Evolutionary conservation across 768 basidiomycete genomes (phyloP).

Genomic region (Candolleomyces efflorescens): DNA sequence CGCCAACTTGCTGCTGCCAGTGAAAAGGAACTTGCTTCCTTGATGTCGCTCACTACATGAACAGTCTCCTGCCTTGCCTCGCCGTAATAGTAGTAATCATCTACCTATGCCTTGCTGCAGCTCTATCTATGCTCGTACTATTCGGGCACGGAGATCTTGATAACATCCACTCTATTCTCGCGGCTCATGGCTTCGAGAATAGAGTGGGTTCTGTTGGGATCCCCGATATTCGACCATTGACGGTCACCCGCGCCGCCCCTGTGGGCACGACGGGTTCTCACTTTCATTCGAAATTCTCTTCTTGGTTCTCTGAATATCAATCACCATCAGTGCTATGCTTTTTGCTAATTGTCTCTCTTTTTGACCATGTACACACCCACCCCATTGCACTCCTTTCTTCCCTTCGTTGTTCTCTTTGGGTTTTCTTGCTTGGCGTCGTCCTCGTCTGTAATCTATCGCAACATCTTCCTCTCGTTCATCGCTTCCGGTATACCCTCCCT

Average conservation of each 20-base stretch:
- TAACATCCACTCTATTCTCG: background rate
- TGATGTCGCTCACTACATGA: conserved; percentile 1
- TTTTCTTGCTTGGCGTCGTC: no score
- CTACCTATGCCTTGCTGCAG: conserved; percentile 1
- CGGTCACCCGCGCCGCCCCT: background rate
- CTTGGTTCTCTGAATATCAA: no score
- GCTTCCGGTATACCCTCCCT: no score
- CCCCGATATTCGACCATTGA: background rate
- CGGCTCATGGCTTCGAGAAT: background rate
- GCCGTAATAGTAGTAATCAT: background rate
- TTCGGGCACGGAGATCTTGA: conserved; percentile 1
- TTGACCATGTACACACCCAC: no score
- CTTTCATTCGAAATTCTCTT: no score
- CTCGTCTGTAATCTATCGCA: no score
- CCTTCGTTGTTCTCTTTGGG: no score
- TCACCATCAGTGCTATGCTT: no score
- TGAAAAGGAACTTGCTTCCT: background rate
- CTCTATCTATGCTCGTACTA: background rate
- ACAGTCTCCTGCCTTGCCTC: background rate
- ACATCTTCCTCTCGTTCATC: no score
- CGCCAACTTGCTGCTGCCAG: conserved; percentile 52
- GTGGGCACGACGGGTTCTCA: background rate
- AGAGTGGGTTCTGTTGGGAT: background rate
- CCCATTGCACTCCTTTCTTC: no score
- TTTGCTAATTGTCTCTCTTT: no score